These are phyloP conservation scores for Tetrapisispora iriomotensis DNA, from an alignment of 805 yeast genomes.

Conservation along the genomic window DNA sequence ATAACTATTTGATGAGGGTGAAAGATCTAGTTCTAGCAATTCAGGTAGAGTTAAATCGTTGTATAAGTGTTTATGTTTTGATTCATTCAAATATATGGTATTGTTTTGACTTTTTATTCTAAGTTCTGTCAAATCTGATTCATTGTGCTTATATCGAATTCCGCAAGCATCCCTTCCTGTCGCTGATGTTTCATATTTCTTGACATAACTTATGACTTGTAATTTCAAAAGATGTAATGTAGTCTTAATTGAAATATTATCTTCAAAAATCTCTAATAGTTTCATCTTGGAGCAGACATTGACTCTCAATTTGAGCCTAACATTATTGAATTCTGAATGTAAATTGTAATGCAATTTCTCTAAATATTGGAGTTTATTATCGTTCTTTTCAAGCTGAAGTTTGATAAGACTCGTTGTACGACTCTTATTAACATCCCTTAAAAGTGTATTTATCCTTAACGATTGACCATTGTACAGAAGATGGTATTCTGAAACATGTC, in stretches of 20 bases:
- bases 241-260: slow-evolving; percentile 2
- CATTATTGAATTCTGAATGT: slow-evolving; percentile 7
- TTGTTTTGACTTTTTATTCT: slow-evolving; percentile 14
- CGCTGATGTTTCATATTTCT: slow-evolving; percentile 8
- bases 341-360: slow-evolving; percentile 10
- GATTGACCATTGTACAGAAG: neutral
- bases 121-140: slow-evolving; percentile 12
- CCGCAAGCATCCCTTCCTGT: slow-evolving; percentile 8
- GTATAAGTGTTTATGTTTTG: slow-evolving; percentile 8
- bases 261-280: slow-evolving; percentile 7
- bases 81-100: slow-evolving; percentile 10
- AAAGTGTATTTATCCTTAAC: neutral
- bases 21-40: slow-evolving; percentile 24
- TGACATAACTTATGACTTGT: slow-evolving; percentile 9
- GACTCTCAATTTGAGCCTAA: slow-evolving; percentile 12
- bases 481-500: slow-evolving; percentile 5
- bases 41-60: slow-evolving; percentile 20
- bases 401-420: slow-evolving; percentile 5
- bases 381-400: slow-evolving; percentile 10
- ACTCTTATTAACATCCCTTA: neutral
- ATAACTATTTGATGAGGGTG: slow-evolving; percentile 24
- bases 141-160: slow-evolving; percentile 8
- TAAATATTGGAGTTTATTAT: slow-evolving; percentile 3
- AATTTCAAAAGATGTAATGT: slow-evolving; percentile 12
- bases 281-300: slow-evolving; percentile 6